Evolutionary conservation across 192 early-diverging fungal genomes (phyloP).

Genomic region (Borealophlyctis nickersoniae): DNA sequence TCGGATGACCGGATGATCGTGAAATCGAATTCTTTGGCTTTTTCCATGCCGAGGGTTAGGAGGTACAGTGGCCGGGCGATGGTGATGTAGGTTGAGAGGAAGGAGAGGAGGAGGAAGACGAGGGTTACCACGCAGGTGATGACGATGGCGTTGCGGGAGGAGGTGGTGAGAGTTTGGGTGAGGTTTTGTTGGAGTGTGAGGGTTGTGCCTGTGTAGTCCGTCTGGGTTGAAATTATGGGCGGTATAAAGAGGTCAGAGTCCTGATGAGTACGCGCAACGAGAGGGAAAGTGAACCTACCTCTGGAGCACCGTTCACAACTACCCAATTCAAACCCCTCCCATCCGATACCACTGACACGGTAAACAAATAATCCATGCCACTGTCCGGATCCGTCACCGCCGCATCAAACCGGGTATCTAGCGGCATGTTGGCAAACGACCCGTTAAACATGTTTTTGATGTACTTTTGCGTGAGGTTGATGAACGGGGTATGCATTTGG

Average conservation of each 20-base stretch:
- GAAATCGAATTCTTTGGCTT: neutral
- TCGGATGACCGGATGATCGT: too few relatives aligned
- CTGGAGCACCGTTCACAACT: neutral
- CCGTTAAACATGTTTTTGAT: neutral
- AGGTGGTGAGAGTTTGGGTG: neutral
- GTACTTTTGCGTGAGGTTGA: neutral
- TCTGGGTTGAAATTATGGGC: too few relatives aligned
- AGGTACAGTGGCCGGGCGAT: slow-evolving; percentile 1
- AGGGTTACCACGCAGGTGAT: neutral
- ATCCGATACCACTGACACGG: neutral
- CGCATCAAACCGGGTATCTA: neutral
- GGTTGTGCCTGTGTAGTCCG: neutral
- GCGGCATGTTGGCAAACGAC: neutral
- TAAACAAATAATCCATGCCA: neutral
- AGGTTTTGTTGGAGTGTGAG: slow-evolving; percentile 1
- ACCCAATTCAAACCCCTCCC: neutral
- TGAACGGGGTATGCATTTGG: neutral
- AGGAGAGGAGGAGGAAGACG: neutral
- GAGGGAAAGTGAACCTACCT: too few relatives aligned
- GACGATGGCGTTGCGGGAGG: slow-evolving; percentile 3
- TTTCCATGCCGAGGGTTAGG: neutral
- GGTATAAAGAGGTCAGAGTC: too few relatives aligned
- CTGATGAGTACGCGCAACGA: too few relatives aligned
- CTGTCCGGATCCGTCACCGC: neutral
- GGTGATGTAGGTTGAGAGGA: neutral